Base-by-base conservation (phyloP, 305 asterid species). In the Coffea humblotiana region DNA sequence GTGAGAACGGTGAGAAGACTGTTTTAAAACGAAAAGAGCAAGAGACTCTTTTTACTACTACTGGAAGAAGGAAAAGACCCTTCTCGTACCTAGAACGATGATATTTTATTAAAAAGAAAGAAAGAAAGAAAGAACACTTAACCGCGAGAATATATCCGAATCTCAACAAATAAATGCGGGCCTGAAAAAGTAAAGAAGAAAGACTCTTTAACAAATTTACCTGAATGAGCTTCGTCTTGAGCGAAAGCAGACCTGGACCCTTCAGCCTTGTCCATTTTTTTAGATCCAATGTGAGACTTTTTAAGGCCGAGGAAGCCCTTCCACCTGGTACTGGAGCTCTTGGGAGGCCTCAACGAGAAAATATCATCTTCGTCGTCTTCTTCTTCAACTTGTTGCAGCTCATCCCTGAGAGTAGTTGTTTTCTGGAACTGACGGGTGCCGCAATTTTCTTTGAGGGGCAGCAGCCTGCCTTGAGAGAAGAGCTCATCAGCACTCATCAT, bases 401-500 rank as follows among this genome's bases (percentile, higher is more conserved):
- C 96, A 58, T 93, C 97, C 27, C 98, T 84, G 1, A 94, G 88
- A 4, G 96, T 90, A 8, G 94, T 89, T 21, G 88, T 84, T 45
- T 29, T 71, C 12, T 71, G 72, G 10, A 49, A 40, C 61, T 76
- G 52, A 47, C 71, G 65, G 65, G 54, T 64, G 64, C 72, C 45
- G 76, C 83, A 77, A 16, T 64, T 80, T 18, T 91, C 95, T 86
- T 92, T 93, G 21, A 88, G 75, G 0, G 98, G 97, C 60, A 93
- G 83, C 1, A 95, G 85, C 79, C 91, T 81, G 0, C 99, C 98
- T 16, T 92, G 88, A 79, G 81, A 95, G 84, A 95, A 90, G 1
- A 95, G 97, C 83, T 93, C 93, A 70, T 95, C 99, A 16, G 99
- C 99, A 51, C 88, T 83, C 87, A 93, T 90, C 94, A 90, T 92